phyloP scores from a whole-genome alignment of 116 monocot species.

The Cymodocea nodosa region DNA sequence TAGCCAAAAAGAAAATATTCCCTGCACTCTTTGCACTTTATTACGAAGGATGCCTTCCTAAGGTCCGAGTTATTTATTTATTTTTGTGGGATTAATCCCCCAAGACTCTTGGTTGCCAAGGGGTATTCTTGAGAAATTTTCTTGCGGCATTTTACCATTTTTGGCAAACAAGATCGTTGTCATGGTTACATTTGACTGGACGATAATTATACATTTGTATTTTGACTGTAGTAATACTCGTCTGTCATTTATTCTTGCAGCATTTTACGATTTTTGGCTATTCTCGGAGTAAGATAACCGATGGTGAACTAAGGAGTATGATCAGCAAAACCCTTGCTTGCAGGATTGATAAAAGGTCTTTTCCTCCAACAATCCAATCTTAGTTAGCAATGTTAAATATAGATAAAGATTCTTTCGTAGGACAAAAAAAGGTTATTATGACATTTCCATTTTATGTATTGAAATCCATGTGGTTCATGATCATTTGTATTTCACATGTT shows the following conservation, averaged over 20 bases:
- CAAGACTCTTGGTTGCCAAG: too few species aligned
- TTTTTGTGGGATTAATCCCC: too few species aligned
- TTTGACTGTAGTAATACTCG: neutral
- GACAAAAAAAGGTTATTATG: neutral
- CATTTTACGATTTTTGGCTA: conserved; percentile 96
- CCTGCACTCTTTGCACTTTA: conserved; percentile 89
- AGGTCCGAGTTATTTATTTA: conserved; percentile 28
- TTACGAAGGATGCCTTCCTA: conserved; percentile 85
- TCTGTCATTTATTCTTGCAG: conserved; percentile 18
- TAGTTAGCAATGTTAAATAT: neutral
- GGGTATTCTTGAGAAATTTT: too few species aligned
- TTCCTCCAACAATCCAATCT: neutral
- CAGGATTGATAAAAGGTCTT: conserved; percentile 82
- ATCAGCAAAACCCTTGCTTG: conserved; percentile 85
- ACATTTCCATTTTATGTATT: neutral
- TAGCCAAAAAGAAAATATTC: conserved; percentile 92
- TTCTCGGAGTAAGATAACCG: conserved; percentile 88
- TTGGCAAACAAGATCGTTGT: neutral
- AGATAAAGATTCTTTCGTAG: too few species aligned
- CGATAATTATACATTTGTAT: neutral
- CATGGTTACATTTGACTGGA: neutral
- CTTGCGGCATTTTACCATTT: too few species aligned
- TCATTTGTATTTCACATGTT: too few species aligned
- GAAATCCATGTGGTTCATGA: too few species aligned
- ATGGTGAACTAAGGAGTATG: conserved; percentile 83